Base-by-base conservation (phyloP, 2,329 filamentous ascomycete genomes). In the Hypoxylon sp. region DNA sequence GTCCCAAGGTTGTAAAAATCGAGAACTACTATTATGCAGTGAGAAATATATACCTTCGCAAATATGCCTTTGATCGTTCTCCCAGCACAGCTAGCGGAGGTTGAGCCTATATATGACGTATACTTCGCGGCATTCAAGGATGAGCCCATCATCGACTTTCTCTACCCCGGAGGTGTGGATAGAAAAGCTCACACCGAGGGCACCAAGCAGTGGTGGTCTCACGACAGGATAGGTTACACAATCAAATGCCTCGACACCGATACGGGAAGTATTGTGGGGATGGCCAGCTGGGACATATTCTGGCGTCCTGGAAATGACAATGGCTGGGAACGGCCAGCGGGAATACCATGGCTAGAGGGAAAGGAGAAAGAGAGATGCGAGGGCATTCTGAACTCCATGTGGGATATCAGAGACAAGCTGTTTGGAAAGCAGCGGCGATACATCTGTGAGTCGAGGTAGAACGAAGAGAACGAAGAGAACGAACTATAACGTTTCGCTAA, bases 241-340 rank as follows among this genome's bases (percentile, higher is more conserved):
- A 53, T 74, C 54, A 76, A 76, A 35, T 75, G 74, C 31, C 66
- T 75, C 4, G 71, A 75, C 37, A 66, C 72, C 1, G 68, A 69
- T 50, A 74, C 65, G 11, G 73, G 74, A n/a, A 44, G 66, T 4
- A 71, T 75, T 21, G 65, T 76, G 19, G 74, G 74, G 8, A 75
- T 75, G 72, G 74, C 74, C 6, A 67, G 53, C 21, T 76, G 70
- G 67, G 75, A 75, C 35, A 67, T 76, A n/a, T 75, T 72, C 55
- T 75, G 73, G 71, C 56, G 51, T 15, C 66, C 62, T 17, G 70
- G 68, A 3, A 32, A 65, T 42, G 67, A 71, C 7, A 71, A 64
- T n/a, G 68, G 59, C 6, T 75, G 73, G 73, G 65, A 60, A 47
- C 68, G 66, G 17, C 75, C 72, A 1, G 62, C 65, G 44, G 68